Conservation (phyloP, 768 basidiomycete genomes). For the Amanita brunnescens region DNA sequence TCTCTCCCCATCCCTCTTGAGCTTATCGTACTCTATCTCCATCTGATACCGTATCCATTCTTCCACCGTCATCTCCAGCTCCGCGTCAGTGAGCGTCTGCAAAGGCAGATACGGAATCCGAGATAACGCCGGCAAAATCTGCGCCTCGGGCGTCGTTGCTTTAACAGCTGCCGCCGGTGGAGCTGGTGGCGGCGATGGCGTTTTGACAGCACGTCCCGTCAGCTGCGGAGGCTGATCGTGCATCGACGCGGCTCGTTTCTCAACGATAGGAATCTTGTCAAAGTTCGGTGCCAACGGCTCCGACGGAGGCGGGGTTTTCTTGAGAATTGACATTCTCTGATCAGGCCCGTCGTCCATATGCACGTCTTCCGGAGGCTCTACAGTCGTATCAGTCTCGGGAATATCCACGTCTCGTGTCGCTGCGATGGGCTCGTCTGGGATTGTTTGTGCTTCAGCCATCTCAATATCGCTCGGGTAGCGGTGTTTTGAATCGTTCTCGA, state of each 20-base stretch:
- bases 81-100: conserved; percentile 47
- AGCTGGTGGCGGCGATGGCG: background rate
- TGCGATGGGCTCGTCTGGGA: too few relatives aligned
- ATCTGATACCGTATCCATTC: conserved; percentile 79
- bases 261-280: background rate
- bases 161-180: background rate
- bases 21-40: conserved; percentile 52
- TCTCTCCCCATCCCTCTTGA: conserved; percentile 36
- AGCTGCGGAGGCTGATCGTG: background rate
- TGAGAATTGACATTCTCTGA: too few relatives aligned
- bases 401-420: too few relatives aligned
- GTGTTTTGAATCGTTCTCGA: too few relatives aligned
- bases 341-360: too few relatives aligned
- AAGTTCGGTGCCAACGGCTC: background rate
- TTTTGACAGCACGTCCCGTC: background rate
- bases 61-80: conserved; percentile 74
- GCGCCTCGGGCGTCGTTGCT: conserved; percentile 1
- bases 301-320: background rate
- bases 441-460: too few relatives aligned
- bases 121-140: conserved; percentile 33
- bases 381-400: too few relatives aligned
- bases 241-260: background rate
- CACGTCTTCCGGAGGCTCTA: too few relatives aligned
- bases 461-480: too few relatives aligned
- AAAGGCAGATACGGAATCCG: conserved; percentile 37